phyloP scores from a whole-genome alignment of 2,329 filamentous ascomycete genomes.

The Neodidymelliopsis sp. region DNA sequence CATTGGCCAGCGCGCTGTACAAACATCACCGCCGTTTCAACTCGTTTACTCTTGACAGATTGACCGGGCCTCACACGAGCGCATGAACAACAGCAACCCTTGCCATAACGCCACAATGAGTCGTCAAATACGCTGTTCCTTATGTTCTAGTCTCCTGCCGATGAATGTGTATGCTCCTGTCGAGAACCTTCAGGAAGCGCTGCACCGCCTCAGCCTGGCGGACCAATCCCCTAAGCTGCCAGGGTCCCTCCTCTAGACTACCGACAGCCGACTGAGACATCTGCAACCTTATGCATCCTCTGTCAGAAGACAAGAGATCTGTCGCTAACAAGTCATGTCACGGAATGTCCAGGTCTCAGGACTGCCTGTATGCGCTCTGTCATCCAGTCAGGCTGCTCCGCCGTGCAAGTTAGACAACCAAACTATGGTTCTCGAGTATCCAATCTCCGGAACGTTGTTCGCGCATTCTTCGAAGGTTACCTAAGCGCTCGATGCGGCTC shows the following conservation, averaged over 20 bases:
- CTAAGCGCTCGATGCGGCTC: constrained; percentile 42
- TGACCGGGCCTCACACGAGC: constrained; percentile 24
- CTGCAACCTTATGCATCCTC: constrained; percentile 21
- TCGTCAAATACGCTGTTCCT: constrained; percentile 8
- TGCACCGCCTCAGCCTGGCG: constrained; percentile 38
- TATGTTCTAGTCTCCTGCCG: constrained; percentile 20
- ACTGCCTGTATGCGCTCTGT: constrained; percentile 18
- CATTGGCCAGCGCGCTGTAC: constrained; percentile 23
- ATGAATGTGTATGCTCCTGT: constrained; percentile 25
- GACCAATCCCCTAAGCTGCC: constrained; percentile 20
- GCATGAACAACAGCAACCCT: constrained; percentile 26
- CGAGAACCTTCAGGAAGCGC: constrained; percentile 36
- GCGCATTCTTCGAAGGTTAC: constrained; percentile 17
- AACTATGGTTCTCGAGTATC: constrained; percentile 13
- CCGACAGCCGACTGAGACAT: constrained; percentile 23
- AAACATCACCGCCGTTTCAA: constrained; percentile 40
- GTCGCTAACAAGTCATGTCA: constrained; percentile 27
- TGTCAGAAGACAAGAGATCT: constrained; percentile 25
- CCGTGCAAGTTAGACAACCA: constrained; percentile 21
- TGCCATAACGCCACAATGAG: constrained; percentile 17
- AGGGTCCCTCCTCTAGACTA: constrained; percentile 32
- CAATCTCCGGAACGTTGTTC: constrained; percentile 22
- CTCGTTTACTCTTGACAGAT: constrained; percentile 29
- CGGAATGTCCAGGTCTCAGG: constrained; percentile 21
- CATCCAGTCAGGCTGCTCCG: constrained; percentile 17